These are phyloP conservation scores for Massariosphaeria phaeospora DNA, from an alignment of 495 filamentous ascomycete genomes.

Conservation along the genomic window DNA sequence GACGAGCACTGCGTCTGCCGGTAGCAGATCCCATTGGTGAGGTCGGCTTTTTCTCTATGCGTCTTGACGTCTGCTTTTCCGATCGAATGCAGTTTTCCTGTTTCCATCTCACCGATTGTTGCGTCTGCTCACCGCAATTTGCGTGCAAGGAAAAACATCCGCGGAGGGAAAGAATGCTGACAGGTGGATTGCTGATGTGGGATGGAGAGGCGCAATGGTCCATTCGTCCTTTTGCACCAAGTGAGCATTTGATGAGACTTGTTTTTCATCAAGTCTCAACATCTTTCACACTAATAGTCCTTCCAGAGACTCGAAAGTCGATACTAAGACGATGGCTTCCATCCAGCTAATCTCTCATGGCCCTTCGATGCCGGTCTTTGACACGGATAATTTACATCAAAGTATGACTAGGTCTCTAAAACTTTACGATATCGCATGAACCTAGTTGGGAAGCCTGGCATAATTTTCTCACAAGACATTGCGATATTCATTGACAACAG, in stretches of 20 bases:
- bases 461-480: too few relatives aligned
- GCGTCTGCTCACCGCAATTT: neutral
- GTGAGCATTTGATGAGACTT: too few relatives aligned
- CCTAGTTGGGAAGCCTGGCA: too few relatives aligned
- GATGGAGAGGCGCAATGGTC: neutral
- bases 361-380: too few relatives aligned
- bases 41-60: neutral
- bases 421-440: too few relatives aligned
- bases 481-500: too few relatives aligned
- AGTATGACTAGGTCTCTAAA: too few relatives aligned
- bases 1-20: neutral
- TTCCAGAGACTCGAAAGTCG: neutral
- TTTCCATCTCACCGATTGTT: neutral
- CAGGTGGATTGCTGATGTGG: too few relatives aligned
- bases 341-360: neutral
- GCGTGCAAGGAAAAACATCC: neutral
- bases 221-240: neutral
- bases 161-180: neutral
- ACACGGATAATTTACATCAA: too few relatives aligned
- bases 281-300: neutral
- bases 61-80: neutral
- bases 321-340: neutral
- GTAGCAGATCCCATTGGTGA: conserved; percentile 1
- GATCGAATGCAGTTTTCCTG: conserved; percentile 3
- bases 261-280: neutral